Conservation (phyloP, 305 asterid genomes). For the Fraxinus velutina region DNA sequence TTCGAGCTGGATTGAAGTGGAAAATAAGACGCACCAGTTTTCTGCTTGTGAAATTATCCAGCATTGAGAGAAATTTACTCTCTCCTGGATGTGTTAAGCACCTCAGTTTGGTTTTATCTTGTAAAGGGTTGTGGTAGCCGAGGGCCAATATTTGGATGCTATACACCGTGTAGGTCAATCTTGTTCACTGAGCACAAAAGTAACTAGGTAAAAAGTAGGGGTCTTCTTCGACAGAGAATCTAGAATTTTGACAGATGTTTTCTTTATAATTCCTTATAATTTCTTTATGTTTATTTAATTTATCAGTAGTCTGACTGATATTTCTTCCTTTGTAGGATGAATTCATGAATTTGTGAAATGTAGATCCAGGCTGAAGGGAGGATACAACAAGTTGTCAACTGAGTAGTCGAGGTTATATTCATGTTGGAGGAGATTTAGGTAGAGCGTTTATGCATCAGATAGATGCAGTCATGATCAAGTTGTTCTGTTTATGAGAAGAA, state of each 20-base stretch:
- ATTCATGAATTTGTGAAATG: background rate
- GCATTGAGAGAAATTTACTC: conserved; percentile 38
- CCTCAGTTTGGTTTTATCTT: conserved; percentile 17
- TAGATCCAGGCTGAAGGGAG: background rate
- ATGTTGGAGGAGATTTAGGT: background rate
- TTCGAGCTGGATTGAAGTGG: conserved; percentile 67
- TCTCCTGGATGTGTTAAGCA: conserved; percentile 34
- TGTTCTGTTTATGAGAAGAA: background rate
- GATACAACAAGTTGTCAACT: background rate
- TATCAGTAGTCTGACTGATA: background rate
- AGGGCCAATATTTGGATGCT: background rate
- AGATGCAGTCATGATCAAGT: background rate
- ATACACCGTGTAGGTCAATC: background rate
- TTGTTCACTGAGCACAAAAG: background rate
- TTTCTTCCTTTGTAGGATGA: background rate
- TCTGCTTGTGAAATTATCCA: conserved; percentile 59
- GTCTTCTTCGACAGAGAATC: background rate
- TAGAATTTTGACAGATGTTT: background rate
- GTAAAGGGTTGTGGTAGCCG: conserved; percentile 5
- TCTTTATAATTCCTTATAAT: background rate
- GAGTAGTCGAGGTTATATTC: background rate
- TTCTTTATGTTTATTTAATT: background rate
- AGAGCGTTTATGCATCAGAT: background rate
- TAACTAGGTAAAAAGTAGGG: background rate
- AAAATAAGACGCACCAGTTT: conserved; percentile 51